These are phyloP conservation scores for Cyberlindnera maritima DNA, from an alignment of 805 yeast genomes.

Conservation along the genomic window DNA sequence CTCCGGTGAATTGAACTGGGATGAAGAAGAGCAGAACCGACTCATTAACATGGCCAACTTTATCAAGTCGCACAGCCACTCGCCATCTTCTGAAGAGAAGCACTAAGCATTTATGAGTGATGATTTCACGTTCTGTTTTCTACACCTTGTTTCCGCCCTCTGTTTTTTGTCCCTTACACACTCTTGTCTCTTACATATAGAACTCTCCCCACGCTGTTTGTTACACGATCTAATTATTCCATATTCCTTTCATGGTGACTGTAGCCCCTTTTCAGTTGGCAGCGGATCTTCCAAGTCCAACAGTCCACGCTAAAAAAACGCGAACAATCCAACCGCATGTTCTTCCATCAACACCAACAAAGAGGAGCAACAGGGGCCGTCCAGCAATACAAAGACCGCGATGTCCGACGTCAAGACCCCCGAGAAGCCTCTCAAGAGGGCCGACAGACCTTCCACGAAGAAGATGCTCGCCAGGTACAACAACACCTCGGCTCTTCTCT, in stretches of 20 bases:
- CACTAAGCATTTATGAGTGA: slow-evolving; percentile 6
- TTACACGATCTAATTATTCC: slow-evolving; percentile 1
- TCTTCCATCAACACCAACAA: too few relatives aligned
- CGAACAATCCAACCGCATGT: too few relatives aligned
- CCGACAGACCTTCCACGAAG: slow-evolving; percentile 16
- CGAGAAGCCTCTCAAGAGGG: slow-evolving; percentile 10
- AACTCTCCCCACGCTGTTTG: not conserved
- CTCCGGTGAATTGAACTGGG: slow-evolving; percentile 35
- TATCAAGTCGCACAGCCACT: slow-evolving; percentile 24
- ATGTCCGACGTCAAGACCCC: not conserved
- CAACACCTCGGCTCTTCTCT: slow-evolving; percentile 48
- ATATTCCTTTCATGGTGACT: not conserved
- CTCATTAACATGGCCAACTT: slow-evolving; percentile 31
- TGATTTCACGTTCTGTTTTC: not conserved
- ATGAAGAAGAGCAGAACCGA: slow-evolving; percentile 31
- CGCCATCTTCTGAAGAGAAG: slow-evolving; percentile 3
- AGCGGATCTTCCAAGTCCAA: too few relatives aligned
- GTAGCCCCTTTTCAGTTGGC: too few relatives aligned
- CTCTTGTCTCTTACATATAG: not conserved
- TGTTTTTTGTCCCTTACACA: not conserved
- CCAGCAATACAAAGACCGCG: too few relatives aligned
- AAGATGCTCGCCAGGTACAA: slow-evolving; percentile 45
- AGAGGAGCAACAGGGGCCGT: too few relatives aligned
- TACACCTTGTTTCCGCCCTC: not conserved
- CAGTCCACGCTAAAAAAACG: too few relatives aligned